Base-by-base conservation (phyloP, 352 stramenopile species). In the Pythium aphanidermatum region DNA sequence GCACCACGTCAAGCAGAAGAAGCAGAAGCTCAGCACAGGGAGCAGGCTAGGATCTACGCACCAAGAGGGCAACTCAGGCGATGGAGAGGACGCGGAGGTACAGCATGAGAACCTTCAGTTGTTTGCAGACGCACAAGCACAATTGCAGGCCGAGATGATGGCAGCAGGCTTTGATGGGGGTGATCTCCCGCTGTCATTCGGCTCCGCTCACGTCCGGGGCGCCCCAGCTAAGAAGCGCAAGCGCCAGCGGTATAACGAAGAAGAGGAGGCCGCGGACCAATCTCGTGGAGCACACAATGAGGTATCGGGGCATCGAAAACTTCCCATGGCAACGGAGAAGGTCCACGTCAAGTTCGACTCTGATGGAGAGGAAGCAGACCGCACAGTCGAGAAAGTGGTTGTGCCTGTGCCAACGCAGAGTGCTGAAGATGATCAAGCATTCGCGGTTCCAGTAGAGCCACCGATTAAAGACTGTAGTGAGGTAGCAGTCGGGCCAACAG, bases 341-440 rank as follows among this genome's bases (percentile, higher is more conserved):
- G 41, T 86, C 31, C 76, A 75, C 33, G 64, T 88, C 16, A 65
- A 69, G 17, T 86, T 72, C 51, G 63, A 83, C 58, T 86, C 76
- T 6, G 71, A 88, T 43, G 76, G 73, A 16, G 73, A 82, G 51
- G 66, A 78, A 11, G 40, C 44, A 0, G 62, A 79, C 16, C 73
- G 64, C 12, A 39, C 65, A 24, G 40, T 80, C 3, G 58, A 84
- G 23, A 45, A 65, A 13, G 60, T 86, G 10, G 63, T 70, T 17
- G 24, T 76, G 27, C 35, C 47, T 29, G 40, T 54, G 25, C 26
- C 32, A 4, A 36, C 48, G 13, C n/a, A 53, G n/a, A 8, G 59
- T 16, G 38, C 20, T 34, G 35, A 46, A 24, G 26, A 4, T 6
- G n/a, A 32, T 27, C 21, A 10, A 12, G 17, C 23, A 36, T 13